Evolutionary conservation across 805 yeast species (phyloP).

Genomic region (Peterozyma toletana): DNA sequence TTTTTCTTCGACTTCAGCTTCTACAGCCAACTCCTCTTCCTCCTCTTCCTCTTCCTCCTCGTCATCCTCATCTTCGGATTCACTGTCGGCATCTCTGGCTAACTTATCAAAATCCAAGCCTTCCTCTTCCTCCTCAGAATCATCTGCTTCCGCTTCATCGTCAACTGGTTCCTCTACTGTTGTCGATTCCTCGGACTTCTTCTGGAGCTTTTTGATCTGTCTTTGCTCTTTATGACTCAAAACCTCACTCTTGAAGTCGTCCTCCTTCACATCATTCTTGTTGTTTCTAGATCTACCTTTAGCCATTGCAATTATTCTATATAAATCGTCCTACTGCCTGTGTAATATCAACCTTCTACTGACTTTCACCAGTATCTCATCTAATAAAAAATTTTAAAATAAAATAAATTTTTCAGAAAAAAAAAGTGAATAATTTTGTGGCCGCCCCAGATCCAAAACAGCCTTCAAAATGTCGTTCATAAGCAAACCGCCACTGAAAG

Average conservation of each 20-base stretch:
- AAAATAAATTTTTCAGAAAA: not conserved
- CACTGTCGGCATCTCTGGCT: conserved; percentile 24
- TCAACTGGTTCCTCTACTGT: conserved; percentile 25
- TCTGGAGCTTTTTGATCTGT: conserved; percentile 42
- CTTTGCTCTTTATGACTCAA: conserved; percentile 62
- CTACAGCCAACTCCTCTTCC: conserved; percentile 23
- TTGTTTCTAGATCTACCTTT: conserved; percentile 6
- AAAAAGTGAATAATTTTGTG: not conserved
- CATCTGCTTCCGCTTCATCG: conserved; percentile 26
- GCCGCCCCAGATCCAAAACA: not conserved
- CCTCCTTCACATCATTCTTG: conserved; percentile 7
- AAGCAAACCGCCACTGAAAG: no score
- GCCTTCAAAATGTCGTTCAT: no score
- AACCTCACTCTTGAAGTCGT: conserved; percentile 38
- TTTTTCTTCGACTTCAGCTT: conserved; percentile 40
- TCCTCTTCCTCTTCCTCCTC: conserved; percentile 26
- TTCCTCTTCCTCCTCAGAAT: conserved; percentile 22
- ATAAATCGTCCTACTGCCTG: not conserved
- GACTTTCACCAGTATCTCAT: no score
- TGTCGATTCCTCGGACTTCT: conserved; percentile 28
- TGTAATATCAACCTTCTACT: no score
- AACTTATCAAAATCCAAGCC: conserved; percentile 17
- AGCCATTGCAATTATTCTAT: conserved; percentile 8
- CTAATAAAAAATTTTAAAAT: no score
- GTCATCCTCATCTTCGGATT: conserved; percentile 14